Evolutionary conservation across 257 asterid genomes (phyloP), one percentile per base, ranked within the genome.

Genomic region (Solanum tarapatanum): DNA sequence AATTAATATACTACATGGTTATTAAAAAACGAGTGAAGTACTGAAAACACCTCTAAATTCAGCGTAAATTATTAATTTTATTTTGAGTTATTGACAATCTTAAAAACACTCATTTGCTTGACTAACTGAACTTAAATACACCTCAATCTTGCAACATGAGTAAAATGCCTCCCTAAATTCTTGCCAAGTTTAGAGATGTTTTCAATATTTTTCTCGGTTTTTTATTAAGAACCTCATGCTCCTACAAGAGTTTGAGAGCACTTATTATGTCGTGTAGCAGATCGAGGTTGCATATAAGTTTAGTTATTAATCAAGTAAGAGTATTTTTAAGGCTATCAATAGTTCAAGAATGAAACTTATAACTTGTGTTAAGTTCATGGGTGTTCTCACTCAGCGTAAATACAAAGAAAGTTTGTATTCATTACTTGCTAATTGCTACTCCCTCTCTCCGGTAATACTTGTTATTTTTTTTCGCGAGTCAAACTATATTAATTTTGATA

Each of bases 141-240:
- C 4, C 10, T 7, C 8, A 51, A 51, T 2, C 8, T 51, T 51
- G 10, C 62, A 51, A 16, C 4, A 51, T 1, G n/a, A 51, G 9
- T 51, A 17, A 51, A 51, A 17, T 51, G 2, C 0, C 19, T 6
- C 2, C 62, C 10, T 16, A 51, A 51, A 51, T 17, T 17, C 10
- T 51, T n/a, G 62, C 9, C 62, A 51, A 51, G 62, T 51, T 51
- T 51, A 17, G 10, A 51, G 0, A 17, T 17, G n/a, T 51, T 51
- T 51, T 51, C n/a, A 17, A 51, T 0, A 17, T 0, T 51, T 51
- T 6, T 51, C 4, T 17, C 3, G 0, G 0, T 0, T 51, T 51
- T 16, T 17, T 51, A 16, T 51, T 51, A 6, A 51, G 9, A 51
- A 16, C 1, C 3, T 6, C 60, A 51, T 51, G 1, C 23, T 51